Base-by-base conservation (phyloP, 495 filamentous ascomycete genomes). In the Aspergillus coremiiformis region DNA sequence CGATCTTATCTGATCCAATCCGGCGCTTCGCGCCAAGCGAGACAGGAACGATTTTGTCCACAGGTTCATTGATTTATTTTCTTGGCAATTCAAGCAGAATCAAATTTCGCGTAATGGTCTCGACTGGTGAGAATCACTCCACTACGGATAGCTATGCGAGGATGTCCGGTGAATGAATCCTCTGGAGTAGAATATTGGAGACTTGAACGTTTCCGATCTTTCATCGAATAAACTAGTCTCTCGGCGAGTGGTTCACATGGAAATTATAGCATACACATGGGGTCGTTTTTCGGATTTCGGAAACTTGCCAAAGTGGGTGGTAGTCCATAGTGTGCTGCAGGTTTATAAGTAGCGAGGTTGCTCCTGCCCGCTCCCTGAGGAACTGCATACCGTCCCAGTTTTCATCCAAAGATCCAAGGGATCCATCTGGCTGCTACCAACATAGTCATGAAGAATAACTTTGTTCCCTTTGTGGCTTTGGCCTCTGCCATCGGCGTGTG, bases 61-160 rank as follows among this genome's bases (percentile, higher is more conserved):
- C 47, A 39, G 23, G 48, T 47, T 47, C 48, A 43, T 49, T 52
- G 22, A 56, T 56, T 15, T 56, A 56, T 49, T 22, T 19, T 33
- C 54, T 56, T 56, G 54, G 54, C 54, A 27, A 2, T 52, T 35
- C 26, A 15, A 22, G 29, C 21, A 26, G 22, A 10, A 9, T 39
- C 15, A 21, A 22, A 26, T 49, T 49, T 39, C 30, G 20, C 37
- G 27, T 35, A 33, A 35, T 32, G 17, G 10, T 26, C 17, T 26
- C 19, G 44, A 32, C 4, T 15, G 26, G 21, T 11, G 17, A 10
- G 27, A 20, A 47, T 47, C 44, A 47, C 44, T 47, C 27, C 44
- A 47, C 44, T 1, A 33, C n/a, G 8, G 15, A 17, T 17, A 32
- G 44, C 17, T 17, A 47, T 32, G 27, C 14, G 17, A 47, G 44